A percentile compares a stretch with the other conserved stretches of the same genome.
These are phyloP conservation scores for Tillandsia leiboldiana DNA, from an alignment of 176 grass and related monocot genomes.

Conservation along the genomic window DNA sequence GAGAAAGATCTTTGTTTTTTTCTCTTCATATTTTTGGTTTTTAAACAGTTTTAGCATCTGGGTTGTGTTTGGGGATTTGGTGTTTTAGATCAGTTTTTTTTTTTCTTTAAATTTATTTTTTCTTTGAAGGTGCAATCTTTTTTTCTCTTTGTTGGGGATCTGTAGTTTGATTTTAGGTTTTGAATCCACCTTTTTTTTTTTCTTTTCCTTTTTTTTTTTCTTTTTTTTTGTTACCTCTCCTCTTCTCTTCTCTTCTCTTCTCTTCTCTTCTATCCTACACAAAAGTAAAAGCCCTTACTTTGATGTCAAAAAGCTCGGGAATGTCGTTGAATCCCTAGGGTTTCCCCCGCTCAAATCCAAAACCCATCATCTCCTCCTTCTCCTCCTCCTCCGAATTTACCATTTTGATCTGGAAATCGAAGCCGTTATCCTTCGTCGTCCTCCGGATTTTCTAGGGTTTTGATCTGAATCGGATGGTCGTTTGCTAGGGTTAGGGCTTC, in stretches of 20 bases:
- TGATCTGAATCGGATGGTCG: slow-evolving; percentile 32
- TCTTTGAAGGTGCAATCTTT: background rate
- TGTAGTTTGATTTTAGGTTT: background rate
- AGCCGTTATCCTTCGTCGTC: slow-evolving; percentile 15
- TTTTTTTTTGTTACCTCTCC: background rate
- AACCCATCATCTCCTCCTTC: background rate
- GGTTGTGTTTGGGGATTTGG: background rate
- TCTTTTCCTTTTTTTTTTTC: background rate
- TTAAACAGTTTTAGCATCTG: background rate
- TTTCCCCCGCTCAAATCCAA: slow-evolving; percentile 6
- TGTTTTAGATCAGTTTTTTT: background rate
- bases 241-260: background rate
- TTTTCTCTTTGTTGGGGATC: background rate
- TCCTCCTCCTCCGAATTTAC: background rate
- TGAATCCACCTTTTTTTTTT: background rate
- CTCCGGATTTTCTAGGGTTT: slow-evolving; percentile 17
- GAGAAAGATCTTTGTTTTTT: slow-evolving; percentile 5
- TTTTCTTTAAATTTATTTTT: background rate
- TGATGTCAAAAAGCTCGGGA: background rate
- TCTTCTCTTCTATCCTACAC: background rate
- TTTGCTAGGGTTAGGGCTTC: background rate
- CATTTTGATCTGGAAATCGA: slow-evolving; percentile 24
- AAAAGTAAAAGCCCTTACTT: slow-evolving; percentile 1
- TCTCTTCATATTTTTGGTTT: background rate
- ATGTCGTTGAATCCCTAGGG: slow-evolving; percentile 6